Evolutionary conservation across 1,284 basidiomycete species (phyloP).

Genomic region (Microbotryum lychnidis-dioicae): DNA sequence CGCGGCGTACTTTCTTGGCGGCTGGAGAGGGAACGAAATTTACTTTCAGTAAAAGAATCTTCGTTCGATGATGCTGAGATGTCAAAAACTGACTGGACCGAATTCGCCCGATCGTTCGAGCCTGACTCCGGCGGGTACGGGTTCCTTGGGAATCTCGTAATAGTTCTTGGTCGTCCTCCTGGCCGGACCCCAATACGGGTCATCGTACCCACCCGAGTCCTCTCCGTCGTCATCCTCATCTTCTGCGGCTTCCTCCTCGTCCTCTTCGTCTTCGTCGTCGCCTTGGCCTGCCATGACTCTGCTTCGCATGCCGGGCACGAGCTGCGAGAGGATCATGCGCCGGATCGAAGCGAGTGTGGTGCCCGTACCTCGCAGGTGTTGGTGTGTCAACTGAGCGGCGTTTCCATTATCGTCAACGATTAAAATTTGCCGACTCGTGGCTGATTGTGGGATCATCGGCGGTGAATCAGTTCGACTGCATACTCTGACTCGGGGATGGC

Average conservation of each 20-base stretch:
- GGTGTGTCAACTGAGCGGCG: slow-evolving; percentile 5
- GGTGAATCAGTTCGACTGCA: not conserved
- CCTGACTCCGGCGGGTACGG: slow-evolving; percentile 60
- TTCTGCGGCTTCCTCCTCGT: slow-evolving; percentile 34
- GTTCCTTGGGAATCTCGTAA: slow-evolving; percentile 46
- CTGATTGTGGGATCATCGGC: slow-evolving; percentile 1
- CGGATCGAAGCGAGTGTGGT: slow-evolving; percentile 22
- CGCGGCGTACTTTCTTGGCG: slow-evolving; percentile 5
- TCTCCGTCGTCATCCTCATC: slow-evolving; percentile 29
- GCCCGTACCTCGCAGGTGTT: slow-evolving; percentile 14
- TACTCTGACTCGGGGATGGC: too few species aligned
- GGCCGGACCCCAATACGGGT: slow-evolving; percentile 22
- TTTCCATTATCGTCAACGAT: slow-evolving; percentile 20
- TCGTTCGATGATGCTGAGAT: too few species aligned
- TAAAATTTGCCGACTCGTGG: slow-evolving; percentile 14
- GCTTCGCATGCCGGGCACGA: slow-evolving; percentile 1
- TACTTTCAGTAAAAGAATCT: not conserved
- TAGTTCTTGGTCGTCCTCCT: slow-evolving; percentile 21
- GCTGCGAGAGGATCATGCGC: slow-evolving; percentile 21
- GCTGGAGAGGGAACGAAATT: slow-evolving; percentile 33
- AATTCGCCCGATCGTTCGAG: slow-evolving; percentile 78
- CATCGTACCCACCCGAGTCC: slow-evolving; percentile 22
- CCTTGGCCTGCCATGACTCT: slow-evolving; percentile 17
- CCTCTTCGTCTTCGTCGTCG: slow-evolving; percentile 28
- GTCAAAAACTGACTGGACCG: slow-evolving; percentile 51